A percentile compares a stretch with the other conserved stretches of the same genome.
These are phyloP conservation scores for Blastocystis sp. DNA, from an alignment of 352 stramenopile genomes.

Conservation along the genomic window DNA sequence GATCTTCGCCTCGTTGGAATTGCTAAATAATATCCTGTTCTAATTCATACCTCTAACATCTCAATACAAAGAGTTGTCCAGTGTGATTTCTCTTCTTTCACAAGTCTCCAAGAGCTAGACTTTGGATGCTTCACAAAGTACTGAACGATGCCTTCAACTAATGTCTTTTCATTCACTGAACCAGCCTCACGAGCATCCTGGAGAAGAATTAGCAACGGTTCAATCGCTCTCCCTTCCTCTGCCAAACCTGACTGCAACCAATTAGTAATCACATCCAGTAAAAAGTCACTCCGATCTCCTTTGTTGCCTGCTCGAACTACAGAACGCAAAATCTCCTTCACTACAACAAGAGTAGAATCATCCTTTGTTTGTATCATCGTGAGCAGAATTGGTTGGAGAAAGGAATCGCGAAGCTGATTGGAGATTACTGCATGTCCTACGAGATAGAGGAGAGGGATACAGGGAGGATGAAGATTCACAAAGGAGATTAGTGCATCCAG, in stretches of 20 bases:
- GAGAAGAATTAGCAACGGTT: neutral
- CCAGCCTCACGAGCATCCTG: neutral
- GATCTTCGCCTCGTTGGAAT: too few species aligned
- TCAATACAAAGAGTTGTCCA: neutral
- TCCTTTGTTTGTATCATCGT: neutral
- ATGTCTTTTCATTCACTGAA: neutral
- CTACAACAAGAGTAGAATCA: neutral
- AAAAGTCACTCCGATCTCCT: neutral
- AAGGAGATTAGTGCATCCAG: neutral
- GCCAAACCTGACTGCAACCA: neutral
- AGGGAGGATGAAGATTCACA: neutral
- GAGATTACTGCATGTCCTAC: neutral
- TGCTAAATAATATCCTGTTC: too few species aligned
- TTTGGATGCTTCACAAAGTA: slow-evolving; percentile 13
- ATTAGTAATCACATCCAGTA: slow-evolving; percentile 4
- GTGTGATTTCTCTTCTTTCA: neutral
- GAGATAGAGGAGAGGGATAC: neutral
- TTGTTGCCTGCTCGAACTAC: neutral
- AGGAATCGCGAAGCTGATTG: slow-evolving; percentile 13
- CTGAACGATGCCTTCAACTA: neutral
- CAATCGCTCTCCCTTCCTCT: neutral
- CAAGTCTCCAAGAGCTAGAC: neutral
- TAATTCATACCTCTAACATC: neutral
- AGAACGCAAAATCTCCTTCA: neutral
- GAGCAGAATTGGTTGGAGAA: neutral